Percentiles rank a stretch among this genome's conserved stretches.
Conservation (phyloP, 129 eudicot species). For the Flaveria bidentis region DNA sequence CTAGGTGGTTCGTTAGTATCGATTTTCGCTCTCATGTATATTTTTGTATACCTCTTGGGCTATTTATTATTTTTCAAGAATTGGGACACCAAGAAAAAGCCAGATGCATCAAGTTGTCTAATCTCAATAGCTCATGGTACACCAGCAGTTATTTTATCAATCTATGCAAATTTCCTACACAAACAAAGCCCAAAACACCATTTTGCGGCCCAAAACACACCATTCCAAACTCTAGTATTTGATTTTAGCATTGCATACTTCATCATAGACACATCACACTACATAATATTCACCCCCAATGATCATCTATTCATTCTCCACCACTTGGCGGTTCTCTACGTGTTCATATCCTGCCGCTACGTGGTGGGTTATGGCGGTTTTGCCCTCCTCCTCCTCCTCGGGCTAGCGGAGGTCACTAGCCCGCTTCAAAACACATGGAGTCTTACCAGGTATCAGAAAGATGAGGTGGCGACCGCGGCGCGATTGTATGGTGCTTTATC, state of each 20-base stretch:
- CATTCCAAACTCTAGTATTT: constrained; percentile 56
- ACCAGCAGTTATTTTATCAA: constrained; percentile 58
- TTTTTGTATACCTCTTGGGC: constrained; percentile 44
- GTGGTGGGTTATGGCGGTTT: constrained; percentile 56
- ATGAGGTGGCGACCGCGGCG: constrained; percentile 44
- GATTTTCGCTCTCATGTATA: constrained; percentile 44
- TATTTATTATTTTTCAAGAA: constrained; percentile 52
- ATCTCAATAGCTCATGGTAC: constrained; percentile 80
- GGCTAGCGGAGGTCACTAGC: constrained; percentile 75
- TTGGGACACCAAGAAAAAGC: constrained; percentile 49
- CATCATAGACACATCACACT: constrained; percentile 67
- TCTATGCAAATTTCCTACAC: constrained; percentile 38
- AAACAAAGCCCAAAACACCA: constrained; percentile 27
- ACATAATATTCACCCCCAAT: constrained; percentile 54
- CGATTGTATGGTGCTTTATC: constrained; percentile 46
- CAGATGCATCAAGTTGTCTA: constrained; percentile 75
- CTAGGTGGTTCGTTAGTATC: constrained; percentile 36
- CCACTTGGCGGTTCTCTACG: constrained; percentile 77
- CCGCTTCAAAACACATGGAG: constrained; percentile 75
- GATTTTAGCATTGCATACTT: constrained; percentile 84
- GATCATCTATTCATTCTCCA: constrained; percentile 78
- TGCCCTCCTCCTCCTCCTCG: constrained; percentile 57
- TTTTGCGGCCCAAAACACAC: constrained; percentile 62
- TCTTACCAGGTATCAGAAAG: constrained; percentile 50
- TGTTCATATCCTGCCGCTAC: constrained; percentile 62